Conservation (phyloP, 179 eudicot genomes). For the Silene vulgaris region DNA sequence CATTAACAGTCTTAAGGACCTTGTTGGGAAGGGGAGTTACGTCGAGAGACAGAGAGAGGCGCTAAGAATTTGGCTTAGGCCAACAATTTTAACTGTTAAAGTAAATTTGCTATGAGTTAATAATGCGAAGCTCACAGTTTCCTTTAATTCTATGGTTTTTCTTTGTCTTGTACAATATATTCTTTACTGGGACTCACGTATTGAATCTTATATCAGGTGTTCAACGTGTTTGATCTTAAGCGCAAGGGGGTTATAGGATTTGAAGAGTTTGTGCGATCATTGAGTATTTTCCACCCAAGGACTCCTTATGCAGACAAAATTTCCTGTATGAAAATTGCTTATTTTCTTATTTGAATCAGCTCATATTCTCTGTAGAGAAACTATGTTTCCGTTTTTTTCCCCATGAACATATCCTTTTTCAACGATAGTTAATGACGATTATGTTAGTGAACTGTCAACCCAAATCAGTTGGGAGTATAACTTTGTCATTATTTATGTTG, state of each 20-base stretch:
- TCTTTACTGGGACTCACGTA: not conserved
- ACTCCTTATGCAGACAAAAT: constrained; percentile 58
- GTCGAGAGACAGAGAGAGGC: no score
- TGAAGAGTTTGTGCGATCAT: constrained; percentile 78
- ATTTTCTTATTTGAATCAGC: not conserved
- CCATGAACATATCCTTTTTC: no score
- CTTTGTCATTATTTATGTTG: no score
- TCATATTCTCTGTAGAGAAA: not conserved
- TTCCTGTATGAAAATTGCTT: constrained; percentile 41
- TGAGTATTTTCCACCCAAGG: constrained; percentile 68
- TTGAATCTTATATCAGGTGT: constrained; percentile 42
- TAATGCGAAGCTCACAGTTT: no score
- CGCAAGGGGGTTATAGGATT: constrained; percentile 62
- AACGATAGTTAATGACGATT: no score
- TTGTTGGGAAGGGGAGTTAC: no score
- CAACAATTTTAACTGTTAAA: no score
- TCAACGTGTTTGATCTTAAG: constrained; percentile 61
- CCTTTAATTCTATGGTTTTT: no score
- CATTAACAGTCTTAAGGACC: no score
- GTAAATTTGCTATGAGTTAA: no score
- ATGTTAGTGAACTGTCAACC: not conserved
- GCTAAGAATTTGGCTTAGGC: no score
- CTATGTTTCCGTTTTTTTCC: not conserved
- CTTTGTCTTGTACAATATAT: not conserved
- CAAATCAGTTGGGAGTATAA: no score